Conservation (phyloP, 163 green algal genomes). For the Chlorella variabilis region DNA sequence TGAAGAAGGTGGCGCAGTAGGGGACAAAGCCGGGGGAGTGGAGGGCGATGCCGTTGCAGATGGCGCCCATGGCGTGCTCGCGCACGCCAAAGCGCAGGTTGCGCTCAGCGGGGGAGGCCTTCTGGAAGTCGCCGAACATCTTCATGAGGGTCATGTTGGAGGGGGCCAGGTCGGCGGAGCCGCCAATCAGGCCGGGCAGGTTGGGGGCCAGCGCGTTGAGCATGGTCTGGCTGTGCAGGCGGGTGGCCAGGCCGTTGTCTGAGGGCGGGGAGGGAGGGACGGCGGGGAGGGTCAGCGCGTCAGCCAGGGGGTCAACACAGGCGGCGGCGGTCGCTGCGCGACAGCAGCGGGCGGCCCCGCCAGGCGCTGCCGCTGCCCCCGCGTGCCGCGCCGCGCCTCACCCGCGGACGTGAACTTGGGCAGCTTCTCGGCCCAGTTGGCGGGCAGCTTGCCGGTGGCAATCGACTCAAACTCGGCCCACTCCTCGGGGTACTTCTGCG, state of each 20-base stretch:
- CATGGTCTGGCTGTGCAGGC: constrained; percentile 96
- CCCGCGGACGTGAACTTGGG: constrained; percentile 88
- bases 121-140: constrained; percentile 82
- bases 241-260: constrained; percentile 95
- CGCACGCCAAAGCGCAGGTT: constrained; percentile 98
- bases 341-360: too few species aligned
- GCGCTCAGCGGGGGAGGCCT: constrained; percentile 83
- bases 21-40: constrained; percentile 92
- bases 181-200: constrained; percentile 95
- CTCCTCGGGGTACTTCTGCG: constrained; percentile 91
- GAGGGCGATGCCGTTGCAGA: constrained; percentile 95
- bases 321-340: too few species aligned
- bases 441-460: constrained; percentile 83
- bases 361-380: too few species aligned
- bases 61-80: constrained; percentile 98
- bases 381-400: background rate
- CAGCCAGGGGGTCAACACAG: background rate
- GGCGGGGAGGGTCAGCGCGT: too few species aligned
- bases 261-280: background rate
- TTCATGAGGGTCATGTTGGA: constrained; percentile 99
- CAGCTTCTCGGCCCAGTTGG: constrained; percentile 87
- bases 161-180: constrained; percentile 95
- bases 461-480: constrained; percentile 79
- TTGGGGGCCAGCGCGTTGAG: constrained; percentile 92
- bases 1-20: constrained; percentile 99